Evolutionary conservation across 2,329 filamentous ascomycete genomes (phyloP), one percentile per base, ranked within the genome.

Genomic region (Stagonosporopsis chrysanthemi): DNA sequence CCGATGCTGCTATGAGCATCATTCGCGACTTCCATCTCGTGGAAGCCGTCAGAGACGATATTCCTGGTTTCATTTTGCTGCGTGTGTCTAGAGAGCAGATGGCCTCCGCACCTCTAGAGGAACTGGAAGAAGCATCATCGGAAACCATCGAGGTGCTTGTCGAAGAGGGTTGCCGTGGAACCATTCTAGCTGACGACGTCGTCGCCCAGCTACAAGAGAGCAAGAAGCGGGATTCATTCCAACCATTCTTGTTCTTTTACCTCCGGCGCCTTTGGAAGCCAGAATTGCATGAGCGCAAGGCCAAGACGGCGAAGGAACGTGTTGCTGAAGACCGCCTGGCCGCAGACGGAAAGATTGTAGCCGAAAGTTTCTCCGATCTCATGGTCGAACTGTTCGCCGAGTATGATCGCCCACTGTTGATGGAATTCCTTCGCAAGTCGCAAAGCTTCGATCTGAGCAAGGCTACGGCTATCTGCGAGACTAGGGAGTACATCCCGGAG

Each of bases 21-120:
- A 96, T 99, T 67, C 86, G 88, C 58, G 91, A 97, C 36, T 90
- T 91, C 67, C 92, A 96, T 72, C 83, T 99, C n/a, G 88, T 96
- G 0, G 92, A 96, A 68, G 89, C 92, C 1, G 88, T 98, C 12
- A 86, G 87, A 1, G 93, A 97, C 68, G 92, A 99, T 72, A 93
- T 99, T 33, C 88, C 92, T 4, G 89, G 90, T 33, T 91, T 99
- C 67, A 89, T 99, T 52, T 84, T 91, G 62, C 84, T 99, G 49
- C 87, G 93, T n/a, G 90, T 99, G 2, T 87, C 90, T 0, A 84
- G 87, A 59, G 86, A 88, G 48, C 86, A 90, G 64, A 79, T 90
- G 56, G 83, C 85, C 48, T 84, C 83, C 6, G 90, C 92, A 66
- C 80, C 86, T 0, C 78, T 86, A 17, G 75, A 82, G 0, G 92